Conservation (phyloP, 495 filamentous ascomycete genomes). For the Staphylotrichum longicolle region DNA sequence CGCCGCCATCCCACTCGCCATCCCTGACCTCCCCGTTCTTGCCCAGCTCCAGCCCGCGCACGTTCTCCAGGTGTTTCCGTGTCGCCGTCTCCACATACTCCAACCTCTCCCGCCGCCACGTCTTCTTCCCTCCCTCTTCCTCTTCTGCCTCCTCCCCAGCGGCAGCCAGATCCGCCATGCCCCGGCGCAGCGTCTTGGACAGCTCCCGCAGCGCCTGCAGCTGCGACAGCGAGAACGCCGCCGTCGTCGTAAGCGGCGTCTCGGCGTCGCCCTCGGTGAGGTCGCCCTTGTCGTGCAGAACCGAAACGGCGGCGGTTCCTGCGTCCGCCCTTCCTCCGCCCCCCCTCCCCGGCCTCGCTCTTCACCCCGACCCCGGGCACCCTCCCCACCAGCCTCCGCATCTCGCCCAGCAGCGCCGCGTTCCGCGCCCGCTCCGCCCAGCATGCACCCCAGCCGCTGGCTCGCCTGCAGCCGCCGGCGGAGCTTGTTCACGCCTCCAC, state of each 20-base stretch:
- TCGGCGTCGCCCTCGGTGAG: conserved; percentile 43
- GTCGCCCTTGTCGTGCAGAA: conserved; percentile 46
- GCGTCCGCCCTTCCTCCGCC: neutral
- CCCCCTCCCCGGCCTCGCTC: neutral
- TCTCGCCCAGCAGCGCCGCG: conserved; percentile 62
- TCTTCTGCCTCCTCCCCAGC: conserved; percentile 31
- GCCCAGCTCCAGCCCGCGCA: conserved; percentile 55
- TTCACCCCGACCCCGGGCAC: neutral
- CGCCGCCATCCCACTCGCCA: conserved; percentile 52
- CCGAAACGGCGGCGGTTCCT: conserved; percentile 39
- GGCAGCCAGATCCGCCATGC: conserved; percentile 52
- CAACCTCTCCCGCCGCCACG: conserved; percentile 57
- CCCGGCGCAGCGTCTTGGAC: conserved; percentile 59
- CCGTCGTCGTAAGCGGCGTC: conserved; percentile 65
- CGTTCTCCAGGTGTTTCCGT: conserved; percentile 53
- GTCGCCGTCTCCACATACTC: conserved; percentile 75
- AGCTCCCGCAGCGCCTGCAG: conserved; percentile 71
- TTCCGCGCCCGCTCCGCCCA: conserved; percentile 79
- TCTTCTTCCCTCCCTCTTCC: conserved; percentile 40
- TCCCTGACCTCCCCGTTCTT: conserved; percentile 56
- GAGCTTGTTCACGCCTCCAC: conserved; percentile 54
- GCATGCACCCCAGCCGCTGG: conserved; percentile 69
- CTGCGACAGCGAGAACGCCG: conserved; percentile 77
- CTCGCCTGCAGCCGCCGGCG: conserved; percentile 79
- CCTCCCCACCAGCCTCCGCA: conserved; percentile 56